Base-by-base conservation (phyloP, 2,329 filamentous ascomycete genomes). In the Trichophyton verrucosum region DNA sequence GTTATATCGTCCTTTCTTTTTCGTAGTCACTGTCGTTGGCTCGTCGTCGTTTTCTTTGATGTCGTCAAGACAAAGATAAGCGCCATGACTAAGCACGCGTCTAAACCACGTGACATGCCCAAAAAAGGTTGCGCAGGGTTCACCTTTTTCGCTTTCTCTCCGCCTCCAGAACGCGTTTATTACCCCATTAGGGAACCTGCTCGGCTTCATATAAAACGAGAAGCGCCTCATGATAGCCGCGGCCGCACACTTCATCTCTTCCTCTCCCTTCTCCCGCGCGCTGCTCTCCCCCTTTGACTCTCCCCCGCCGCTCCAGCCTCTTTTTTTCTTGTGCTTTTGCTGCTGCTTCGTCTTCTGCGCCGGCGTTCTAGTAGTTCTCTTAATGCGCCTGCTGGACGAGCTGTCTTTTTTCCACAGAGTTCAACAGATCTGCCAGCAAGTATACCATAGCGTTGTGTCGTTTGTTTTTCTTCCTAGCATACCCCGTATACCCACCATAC, bases 111-210 rank as follows among this genome's bases (percentile, higher is more conserved):
- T 55, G 49, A 36, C 15, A 6, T 36, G 11, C 15, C 49, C 8
- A 36, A 55, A 55, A 55, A 55, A 36, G 46, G 46, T 27, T 49
- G 20, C n/a, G 46, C 49, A 17, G 15, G 49, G 49, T 55, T 55
- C 30, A 27, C 17, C 49, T 55, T 55, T 30, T 55, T 38, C 33
- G 22, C n/a, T 27, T 49, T 22, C 49, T 33, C 49, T 55, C 49
- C 49, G 49, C 27, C 49, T 55, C 13, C 49, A 36, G 33, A n/a
- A 33, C 30, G 49, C 49, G 55, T 27, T 42, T 57, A 57, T 57
- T 57, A 15, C 55, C 55, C 42, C 44, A 58, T 58, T 59, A 40
- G 57, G 53, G 46, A 60, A 64, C 59, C 27, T 20, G 15, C 58
- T 42, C 59, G 20, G 44, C 56, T 57, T 57, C 27, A 62, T 38